Evolutionary conservation across 2,329 filamentous ascomycete genomes (phyloP), one percentile per base, ranked within the genome.

Genomic region (Aspergillus proliferans): DNA sequence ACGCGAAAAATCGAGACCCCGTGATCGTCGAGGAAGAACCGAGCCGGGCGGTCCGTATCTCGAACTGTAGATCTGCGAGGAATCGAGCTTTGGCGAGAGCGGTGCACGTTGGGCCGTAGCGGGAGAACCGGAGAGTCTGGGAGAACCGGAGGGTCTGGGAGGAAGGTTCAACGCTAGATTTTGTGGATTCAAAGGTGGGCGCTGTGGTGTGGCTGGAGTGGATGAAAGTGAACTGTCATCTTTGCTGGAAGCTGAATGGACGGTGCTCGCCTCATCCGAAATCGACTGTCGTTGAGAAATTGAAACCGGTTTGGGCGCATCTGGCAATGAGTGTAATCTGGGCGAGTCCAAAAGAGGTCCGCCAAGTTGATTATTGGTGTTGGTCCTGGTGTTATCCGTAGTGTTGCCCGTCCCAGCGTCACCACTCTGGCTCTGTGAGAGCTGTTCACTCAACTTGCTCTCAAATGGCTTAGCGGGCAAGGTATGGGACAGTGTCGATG

Each of bases 1-100:
- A 58, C 92, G 82, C 38, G 92, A 92, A 69, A 95, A 97, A 71
- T 97, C 92, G 52, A 96, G 77, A 40, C 92, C 92, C 48, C 92
- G 83, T 26, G 91, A 96, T 52, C 91, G 85, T 55, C 92, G 83
- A 15, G 92, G 92, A 6, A 97, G 79, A 43, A 95, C 87, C 47
- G 91, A 94, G 22, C 87, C 86, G 2, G 91, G 90, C 1, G 89
- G 92, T 40, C 86, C 86, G 73, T 94, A 95, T 43, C 85, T 88
- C 2, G 89, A 92, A 39, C 87, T 86, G 73, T 94, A 95, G 43
- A 85, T 88, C 57, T 90, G 87, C 18, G 86, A 85, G 48, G 87
- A 80, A 67, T 95, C 90, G 54, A 93, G 80, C 67, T 94, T 90
- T 14, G 91, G 90, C 2, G 89, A 95, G 51, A 92, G 77, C 58